Conservation (phyloP, 192 early-diverging fungal genomes). For the Phycomyces nitens region DNA sequence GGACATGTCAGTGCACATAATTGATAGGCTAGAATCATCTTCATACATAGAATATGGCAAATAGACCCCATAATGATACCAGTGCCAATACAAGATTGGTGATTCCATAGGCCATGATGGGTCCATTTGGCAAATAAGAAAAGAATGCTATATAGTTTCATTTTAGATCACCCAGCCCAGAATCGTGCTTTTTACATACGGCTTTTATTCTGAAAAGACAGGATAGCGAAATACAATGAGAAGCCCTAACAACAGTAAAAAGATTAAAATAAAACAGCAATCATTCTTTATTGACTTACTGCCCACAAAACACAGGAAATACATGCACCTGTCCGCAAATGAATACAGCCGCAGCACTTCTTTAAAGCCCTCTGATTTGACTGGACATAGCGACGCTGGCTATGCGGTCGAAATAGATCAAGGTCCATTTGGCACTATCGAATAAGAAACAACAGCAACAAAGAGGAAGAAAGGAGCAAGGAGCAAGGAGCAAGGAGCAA, state of each 20-base stretch:
- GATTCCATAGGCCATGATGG: constrained; percentile 24
- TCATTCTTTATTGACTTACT: constrained; percentile 11
- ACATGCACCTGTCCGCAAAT: constrained; percentile 20
- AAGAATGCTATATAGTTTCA: constrained; percentile 27
- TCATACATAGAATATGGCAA: constrained; percentile 21
- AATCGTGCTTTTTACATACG: constrained; percentile 23
- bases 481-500: background rate
- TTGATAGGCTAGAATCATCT: background rate
- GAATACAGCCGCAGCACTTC: constrained; percentile 31
- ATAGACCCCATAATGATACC: constrained; percentile 17
- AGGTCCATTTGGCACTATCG: constrained; percentile 3
- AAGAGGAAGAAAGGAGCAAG: background rate
- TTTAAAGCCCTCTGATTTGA: background rate
- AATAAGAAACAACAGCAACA: background rate
- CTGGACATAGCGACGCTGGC: background rate
- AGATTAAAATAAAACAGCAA: background rate
- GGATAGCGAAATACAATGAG: constrained; percentile 33
- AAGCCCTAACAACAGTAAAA: constrained; percentile 13
- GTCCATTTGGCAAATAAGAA: constrained; percentile 18
- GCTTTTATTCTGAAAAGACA: constrained; percentile 26
- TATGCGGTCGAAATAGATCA: background rate
- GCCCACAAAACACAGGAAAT: constrained; percentile 28
- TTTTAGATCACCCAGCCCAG: too few species aligned
- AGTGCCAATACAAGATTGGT: constrained; percentile 26
- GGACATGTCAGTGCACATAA: background rate